Conservation (phyloP, 805 yeast species). For the Teunomyces atbi region DNA sequence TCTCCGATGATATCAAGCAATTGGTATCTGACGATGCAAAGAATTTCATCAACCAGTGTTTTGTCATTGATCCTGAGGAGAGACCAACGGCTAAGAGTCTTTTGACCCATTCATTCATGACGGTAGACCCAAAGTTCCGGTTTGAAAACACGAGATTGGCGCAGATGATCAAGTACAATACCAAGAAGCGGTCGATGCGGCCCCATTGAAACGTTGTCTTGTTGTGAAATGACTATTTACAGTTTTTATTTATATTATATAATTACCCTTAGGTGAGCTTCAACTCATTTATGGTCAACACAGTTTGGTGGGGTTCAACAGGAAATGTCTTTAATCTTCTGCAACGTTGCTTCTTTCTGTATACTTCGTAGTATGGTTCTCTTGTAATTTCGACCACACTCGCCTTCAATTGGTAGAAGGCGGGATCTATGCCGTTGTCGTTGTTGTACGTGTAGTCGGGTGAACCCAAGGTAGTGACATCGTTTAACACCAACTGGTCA, state of each 20-base stretch:
- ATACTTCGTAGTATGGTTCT: slow-evolving; percentile 60
- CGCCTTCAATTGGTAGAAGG: slow-evolving; percentile 64
- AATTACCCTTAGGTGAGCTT: slow-evolving; percentile 37
- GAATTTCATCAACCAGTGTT: slow-evolving; percentile 73
- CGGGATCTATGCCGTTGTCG: slow-evolving; percentile 46
- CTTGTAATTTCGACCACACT: slow-evolving; percentile 84
- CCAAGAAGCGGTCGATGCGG: slow-evolving; percentile 3
- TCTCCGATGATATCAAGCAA: slow-evolving; percentile 80
- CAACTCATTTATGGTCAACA: slow-evolving; percentile 72
- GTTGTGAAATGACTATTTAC: not conserved
- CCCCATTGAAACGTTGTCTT: not conserved
- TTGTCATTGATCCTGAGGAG: slow-evolving; percentile 67
- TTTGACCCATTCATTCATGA: slow-evolving; percentile 53
- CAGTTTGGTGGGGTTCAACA: slow-evolving; percentile 76
- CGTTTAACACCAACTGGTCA: slow-evolving; percentile 68
- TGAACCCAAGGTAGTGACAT: slow-evolving; percentile 81
- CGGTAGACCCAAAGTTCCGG: slow-evolving; percentile 38
- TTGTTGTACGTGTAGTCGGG: slow-evolving; percentile 65
- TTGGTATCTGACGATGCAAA: slow-evolving; percentile 63
- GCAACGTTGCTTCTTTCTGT: slow-evolving; percentile 67
- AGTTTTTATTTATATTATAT: not conserved
- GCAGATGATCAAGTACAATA: slow-evolving; percentile 43
- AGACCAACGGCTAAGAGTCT: slow-evolving; percentile 84
- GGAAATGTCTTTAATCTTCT: slow-evolving; percentile 72
- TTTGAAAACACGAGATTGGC: slow-evolving; percentile 58